Evolutionary conservation across 768 basidiomycete species (phyloP).

Genomic region (Kwoniella bestiolae): DNA sequence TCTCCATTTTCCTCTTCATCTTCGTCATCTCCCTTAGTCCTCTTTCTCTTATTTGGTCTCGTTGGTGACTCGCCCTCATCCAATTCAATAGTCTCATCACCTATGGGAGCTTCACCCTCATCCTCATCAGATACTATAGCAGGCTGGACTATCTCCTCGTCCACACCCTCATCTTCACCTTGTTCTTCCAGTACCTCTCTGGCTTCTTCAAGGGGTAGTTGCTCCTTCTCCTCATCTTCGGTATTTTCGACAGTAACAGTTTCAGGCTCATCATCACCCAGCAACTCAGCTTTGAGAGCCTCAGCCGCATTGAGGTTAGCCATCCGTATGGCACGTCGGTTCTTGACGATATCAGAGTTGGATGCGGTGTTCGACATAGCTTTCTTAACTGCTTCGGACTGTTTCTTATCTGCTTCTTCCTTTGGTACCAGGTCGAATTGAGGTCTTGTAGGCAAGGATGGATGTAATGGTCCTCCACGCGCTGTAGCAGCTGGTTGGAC

Average conservation of each 20-base stretch:
- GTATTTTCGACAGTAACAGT: slow-evolving; percentile 22
- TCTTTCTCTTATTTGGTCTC: slow-evolving; percentile 55
- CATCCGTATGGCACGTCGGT: slow-evolving; percentile 86
- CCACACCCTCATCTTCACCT: slow-evolving; percentile 43
- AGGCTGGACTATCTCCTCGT: slow-evolving; percentile 23
- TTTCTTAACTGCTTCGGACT: slow-evolving; percentile 33
- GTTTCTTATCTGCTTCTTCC: slow-evolving; percentile 24
- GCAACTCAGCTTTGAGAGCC: slow-evolving; percentile 85
- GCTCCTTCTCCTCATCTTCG: slow-evolving; percentile 37
- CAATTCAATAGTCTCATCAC: slow-evolving; percentile 25
- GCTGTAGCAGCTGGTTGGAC: slow-evolving; percentile 44
- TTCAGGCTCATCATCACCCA: slow-evolving; percentile 47
- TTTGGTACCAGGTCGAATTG: slow-evolving; percentile 57
- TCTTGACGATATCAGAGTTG: slow-evolving; percentile 84
- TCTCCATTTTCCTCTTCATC: slow-evolving; percentile 43
- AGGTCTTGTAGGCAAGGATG: slow-evolving; percentile 70
- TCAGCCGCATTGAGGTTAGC: slow-evolving; percentile 97
- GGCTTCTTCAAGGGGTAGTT: slow-evolving; percentile 28
- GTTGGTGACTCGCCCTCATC: slow-evolving; percentile 40
- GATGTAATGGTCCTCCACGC: slow-evolving; percentile 58
- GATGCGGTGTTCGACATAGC: slow-evolving; percentile 67
- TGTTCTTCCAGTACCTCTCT: slow-evolving; percentile 35
- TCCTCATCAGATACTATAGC: slow-evolving; percentile 26
- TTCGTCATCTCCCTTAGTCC: slow-evolving; percentile 32
- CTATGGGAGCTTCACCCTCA: slow-evolving; percentile 30